Percentiles rank a stretch among this genome's conserved stretches.
Evolutionary conservation across 2,329 filamentous ascomycete genomes (phyloP).

Genomic region (Alternaria conjuncta): DNA sequence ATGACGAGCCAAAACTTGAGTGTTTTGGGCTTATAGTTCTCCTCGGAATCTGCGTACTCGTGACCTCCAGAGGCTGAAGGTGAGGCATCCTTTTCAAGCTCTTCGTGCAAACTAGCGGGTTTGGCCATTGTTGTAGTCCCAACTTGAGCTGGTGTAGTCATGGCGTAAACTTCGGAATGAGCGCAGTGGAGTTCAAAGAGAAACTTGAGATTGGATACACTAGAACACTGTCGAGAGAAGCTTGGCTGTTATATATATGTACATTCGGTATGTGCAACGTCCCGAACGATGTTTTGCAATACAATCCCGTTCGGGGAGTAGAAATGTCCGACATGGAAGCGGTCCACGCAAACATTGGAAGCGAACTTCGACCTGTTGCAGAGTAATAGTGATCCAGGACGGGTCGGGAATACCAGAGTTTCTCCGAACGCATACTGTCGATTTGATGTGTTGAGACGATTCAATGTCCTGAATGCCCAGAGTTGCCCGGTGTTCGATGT

Average conservation of each 20-base stretch:
- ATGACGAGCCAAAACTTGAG: slow-evolving; percentile 30
- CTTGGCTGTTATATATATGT: neutral
- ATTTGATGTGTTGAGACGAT: neutral
- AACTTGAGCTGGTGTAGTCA: neutral
- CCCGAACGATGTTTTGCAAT: neutral
- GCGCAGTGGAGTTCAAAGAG: neutral
- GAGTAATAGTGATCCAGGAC: neutral
- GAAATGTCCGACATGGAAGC: neutral
- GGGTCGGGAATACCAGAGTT: neutral
- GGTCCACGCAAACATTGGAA: neutral
- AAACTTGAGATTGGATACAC: neutral
- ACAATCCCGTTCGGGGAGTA: slow-evolving; percentile 4
- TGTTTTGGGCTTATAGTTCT: slow-evolving; percentile 34
- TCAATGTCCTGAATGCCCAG: neutral
- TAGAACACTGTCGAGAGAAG: neutral
- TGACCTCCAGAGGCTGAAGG: neutral
- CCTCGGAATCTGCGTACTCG: slow-evolving; percentile 22
- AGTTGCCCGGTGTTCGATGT: neutral
- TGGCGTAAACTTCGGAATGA: neutral
- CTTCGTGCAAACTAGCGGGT: neutral
- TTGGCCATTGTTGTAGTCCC: neutral
- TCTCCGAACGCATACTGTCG: neutral
- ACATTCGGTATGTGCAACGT: neutral
- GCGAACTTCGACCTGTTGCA: neutral
- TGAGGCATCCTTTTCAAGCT: neutral